phyloP scores from a whole-genome alignment of 2,329 filamentous ascomycete species.

The Monilinia laxa region DNA sequence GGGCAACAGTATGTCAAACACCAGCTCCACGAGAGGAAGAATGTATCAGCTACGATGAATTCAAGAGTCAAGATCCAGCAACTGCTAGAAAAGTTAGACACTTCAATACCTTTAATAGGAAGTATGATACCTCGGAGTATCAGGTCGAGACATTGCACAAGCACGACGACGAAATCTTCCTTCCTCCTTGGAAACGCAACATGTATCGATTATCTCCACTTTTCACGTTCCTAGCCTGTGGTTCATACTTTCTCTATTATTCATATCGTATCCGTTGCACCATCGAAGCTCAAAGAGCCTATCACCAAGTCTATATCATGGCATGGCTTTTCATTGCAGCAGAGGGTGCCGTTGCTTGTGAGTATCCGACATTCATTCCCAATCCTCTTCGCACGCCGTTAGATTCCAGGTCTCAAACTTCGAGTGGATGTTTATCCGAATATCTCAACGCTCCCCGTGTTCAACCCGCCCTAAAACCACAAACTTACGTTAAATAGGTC shows the following conservation, averaged over 20 bases:
- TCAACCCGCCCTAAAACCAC: not conserved
- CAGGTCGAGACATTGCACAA: conserved; percentile 30
- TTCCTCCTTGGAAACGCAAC: conserved; percentile 28
- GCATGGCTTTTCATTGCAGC: conserved; percentile 59
- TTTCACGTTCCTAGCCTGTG: conserved; percentile 30
- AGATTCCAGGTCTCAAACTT: not conserved
- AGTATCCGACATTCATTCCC: conserved; percentile 9
- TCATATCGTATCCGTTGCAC: conserved; percentile 53
- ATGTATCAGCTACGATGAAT: conserved; percentile 11
- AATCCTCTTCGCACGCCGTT: not conserved
- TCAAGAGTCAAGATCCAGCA: conserved; percentile 11
- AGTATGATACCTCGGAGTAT: conserved; percentile 15
- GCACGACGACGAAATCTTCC: conserved; percentile 31
- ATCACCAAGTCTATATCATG: conserved; percentile 46
- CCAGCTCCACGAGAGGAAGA: conserved; percentile 15
- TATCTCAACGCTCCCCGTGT: not conserved
- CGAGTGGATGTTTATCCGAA: not conserved
- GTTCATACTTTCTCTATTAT: conserved; percentile 47
- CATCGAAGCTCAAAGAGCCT: conserved; percentile 49
- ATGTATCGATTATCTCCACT: conserved; percentile 33
- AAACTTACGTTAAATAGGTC: conserved; percentile 41
- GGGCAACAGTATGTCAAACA: conserved; percentile 19
- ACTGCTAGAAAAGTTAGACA: conserved; percentile 7
- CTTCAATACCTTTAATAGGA: conserved; percentile 17
- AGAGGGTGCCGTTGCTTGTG: conserved; percentile 50